Percentiles rank a stretch among this genome's conserved stretches.
Evolutionary conservation across 192 early-diverging fungal genomes (phyloP).

Genomic region (Coemansia sp.): DNA sequence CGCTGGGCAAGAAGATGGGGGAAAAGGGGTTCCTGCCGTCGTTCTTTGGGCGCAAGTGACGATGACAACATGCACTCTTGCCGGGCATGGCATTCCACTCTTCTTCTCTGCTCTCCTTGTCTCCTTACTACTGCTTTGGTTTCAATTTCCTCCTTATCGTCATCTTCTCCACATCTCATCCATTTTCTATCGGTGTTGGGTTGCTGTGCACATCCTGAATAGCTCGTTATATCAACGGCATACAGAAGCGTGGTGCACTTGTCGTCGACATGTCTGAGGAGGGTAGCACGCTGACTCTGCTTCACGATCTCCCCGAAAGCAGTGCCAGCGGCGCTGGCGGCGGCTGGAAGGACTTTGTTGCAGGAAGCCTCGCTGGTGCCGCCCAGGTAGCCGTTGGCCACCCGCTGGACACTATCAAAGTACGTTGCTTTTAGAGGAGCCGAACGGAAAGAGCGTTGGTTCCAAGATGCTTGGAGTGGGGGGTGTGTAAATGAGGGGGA

Average conservation of each 20-base stretch:
- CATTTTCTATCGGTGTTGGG: neutral
- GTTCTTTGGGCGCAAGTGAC: no score
- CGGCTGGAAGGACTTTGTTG: conserved; percentile 61
- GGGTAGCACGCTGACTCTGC: conserved; percentile 10
- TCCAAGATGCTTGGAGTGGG: no score
- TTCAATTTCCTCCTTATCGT: neutral
- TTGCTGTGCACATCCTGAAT: neutral
- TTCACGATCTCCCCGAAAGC: conserved; percentile 6
- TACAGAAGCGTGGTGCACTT: neutral
- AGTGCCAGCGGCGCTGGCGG: conserved; percentile 19
- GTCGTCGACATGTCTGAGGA: conserved; percentile 20
- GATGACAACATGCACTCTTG: no score
- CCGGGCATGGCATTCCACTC: no score
- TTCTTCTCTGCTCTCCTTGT: no score
- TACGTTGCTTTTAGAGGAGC: conserved; percentile 5
- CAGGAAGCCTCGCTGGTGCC: conserved; percentile 69
- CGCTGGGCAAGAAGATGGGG: no score
- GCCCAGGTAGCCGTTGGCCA: conserved; percentile 71
- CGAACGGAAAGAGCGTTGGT: no score
- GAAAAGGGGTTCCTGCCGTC: no score
- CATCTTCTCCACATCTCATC: neutral
- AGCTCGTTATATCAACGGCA: neutral
- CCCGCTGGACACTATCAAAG: conserved; percentile 85
- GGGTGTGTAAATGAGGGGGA: no score
- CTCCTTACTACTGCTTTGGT: no score